Percentiles rank a stretch among this genome's conserved stretches.
phyloP scores from a whole-genome alignment of 2,329 filamentous ascomycete species.

The Tolypocladium ovalisporum region DNA sequence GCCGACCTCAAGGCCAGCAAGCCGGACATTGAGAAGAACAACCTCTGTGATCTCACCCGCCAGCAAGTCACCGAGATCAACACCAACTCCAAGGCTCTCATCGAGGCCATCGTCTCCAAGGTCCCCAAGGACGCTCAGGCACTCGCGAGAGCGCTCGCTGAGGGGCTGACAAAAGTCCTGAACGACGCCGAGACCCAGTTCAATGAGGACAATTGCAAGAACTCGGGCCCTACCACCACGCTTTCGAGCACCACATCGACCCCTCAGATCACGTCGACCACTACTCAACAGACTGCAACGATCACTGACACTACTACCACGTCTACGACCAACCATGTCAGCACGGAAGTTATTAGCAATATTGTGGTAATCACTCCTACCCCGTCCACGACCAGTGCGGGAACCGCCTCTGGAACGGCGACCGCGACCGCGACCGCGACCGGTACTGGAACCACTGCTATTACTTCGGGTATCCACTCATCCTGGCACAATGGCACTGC shows the following conservation, averaged over 20 bases:
- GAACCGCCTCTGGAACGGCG: background rate
- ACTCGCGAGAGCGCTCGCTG: slow-evolving; percentile 13
- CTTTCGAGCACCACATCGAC: background rate
- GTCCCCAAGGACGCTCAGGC: slow-evolving; percentile 14
- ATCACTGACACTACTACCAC: too few relatives aligned
- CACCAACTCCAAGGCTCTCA: slow-evolving; percentile 13
- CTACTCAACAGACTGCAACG: background rate
- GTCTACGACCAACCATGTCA: too few relatives aligned
- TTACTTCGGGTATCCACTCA: too few relatives aligned
- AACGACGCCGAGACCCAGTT: slow-evolving; percentile 11
- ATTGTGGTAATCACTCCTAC: too few relatives aligned
- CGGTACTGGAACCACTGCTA: background rate
- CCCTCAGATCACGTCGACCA: background rate
- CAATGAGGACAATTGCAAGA: slow-evolving; percentile 16
- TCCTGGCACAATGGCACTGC: too few relatives aligned
- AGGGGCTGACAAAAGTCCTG: slow-evolving; percentile 11
- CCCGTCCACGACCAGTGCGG: too few relatives aligned
- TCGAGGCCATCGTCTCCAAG: slow-evolving; percentile 16
- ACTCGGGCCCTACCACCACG: slow-evolving; percentile 2
- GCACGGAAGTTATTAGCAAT: too few relatives aligned
- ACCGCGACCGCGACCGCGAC: background rate
- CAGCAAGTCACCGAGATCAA: slow-evolving; percentile 12
- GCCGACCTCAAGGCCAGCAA: slow-evolving; percentile 15
- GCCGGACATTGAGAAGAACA: slow-evolving; percentile 12
- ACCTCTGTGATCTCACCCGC: slow-evolving; percentile 14